Evolutionary conservation across 2,329 filamentous ascomycete genomes (phyloP).

Genomic region (Microsporum canis): DNA sequence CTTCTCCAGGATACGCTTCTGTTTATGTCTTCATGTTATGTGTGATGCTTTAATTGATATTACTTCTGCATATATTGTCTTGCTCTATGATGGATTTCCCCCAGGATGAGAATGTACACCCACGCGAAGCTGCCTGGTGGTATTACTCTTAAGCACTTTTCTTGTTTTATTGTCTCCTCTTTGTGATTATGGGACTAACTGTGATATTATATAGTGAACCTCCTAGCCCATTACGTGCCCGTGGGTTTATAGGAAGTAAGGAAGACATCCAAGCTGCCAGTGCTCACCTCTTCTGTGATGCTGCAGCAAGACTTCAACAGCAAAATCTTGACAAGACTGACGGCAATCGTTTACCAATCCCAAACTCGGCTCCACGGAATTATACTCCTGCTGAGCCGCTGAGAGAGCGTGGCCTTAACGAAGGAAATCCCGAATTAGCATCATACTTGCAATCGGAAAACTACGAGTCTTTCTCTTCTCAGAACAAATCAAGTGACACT

Average conservation of each 20-base stretch:
- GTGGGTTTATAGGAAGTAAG: not conserved
- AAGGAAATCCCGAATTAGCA: not conserved
- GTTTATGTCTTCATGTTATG: not conserved
- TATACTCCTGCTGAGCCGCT: not conserved
- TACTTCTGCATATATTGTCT: not conserved
- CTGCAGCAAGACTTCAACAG: constrained; percentile 1
- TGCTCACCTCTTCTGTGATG: not conserved
- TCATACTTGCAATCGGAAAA: not conserved
- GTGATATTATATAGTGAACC: not conserved
- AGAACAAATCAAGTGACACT: not conserved
- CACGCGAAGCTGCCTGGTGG: not conserved
- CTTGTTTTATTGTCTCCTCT: not conserved
- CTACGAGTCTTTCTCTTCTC: not conserved
- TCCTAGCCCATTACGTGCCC: not conserved
- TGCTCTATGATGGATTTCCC: not conserved
- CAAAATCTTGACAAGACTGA: not conserved
- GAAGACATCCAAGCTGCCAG: constrained; percentile 1
- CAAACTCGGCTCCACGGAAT: not conserved
- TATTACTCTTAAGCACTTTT: not conserved
- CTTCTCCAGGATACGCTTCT: not conserved
- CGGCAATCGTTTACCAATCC: not conserved
- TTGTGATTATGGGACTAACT: not conserved
- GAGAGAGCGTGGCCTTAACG: not conserved
- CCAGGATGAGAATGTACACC: not conserved
- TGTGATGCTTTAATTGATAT: not conserved